A percentile compares a stretch with the other conserved stretches of the same genome.
phyloP scores from a whole-genome alignment of 371 early-diverging fungal species.

The Phascolomyces articulosus region DNA sequence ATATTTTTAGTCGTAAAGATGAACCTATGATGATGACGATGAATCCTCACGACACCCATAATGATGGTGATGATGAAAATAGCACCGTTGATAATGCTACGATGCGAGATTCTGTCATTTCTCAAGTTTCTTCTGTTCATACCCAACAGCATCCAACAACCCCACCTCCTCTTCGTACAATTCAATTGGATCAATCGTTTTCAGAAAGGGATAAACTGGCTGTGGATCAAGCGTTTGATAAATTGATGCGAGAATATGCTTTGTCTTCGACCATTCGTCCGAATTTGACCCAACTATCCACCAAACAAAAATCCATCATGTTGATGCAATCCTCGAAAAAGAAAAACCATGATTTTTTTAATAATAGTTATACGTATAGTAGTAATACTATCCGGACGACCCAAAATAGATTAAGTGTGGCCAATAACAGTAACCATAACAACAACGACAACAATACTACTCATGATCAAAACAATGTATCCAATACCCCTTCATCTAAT shows the following conservation, averaged over 20 bases:
- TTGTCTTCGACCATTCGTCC: constrained; percentile 41
- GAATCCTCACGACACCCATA: too few relatives aligned
- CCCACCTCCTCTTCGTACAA: constrained; percentile 36
- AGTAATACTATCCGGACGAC: constrained; percentile 25
- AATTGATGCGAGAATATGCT: constrained; percentile 47
- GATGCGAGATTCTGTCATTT: constrained; percentile 41
- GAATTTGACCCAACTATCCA: constrained; percentile 35
- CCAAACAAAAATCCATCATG: constrained; percentile 44
- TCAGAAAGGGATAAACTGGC: constrained; percentile 30
- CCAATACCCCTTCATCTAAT: too few relatives aligned
- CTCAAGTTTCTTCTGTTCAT: constrained; percentile 32
- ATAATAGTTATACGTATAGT: neutral
- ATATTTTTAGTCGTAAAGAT: neutral
- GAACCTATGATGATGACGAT: neutral
- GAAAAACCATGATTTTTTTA: neutral
- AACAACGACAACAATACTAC: constrained; percentile 15
- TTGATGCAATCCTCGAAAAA: constrained; percentile 38
- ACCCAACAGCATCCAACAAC: constrained; percentile 28
- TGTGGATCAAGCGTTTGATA: constrained; percentile 45
- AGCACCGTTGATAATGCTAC: constrained; percentile 3
- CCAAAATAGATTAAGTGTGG: constrained; percentile 22
- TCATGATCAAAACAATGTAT: too few relatives aligned
- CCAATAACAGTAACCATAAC: constrained; percentile 30
- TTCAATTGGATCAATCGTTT: constrained; percentile 32
- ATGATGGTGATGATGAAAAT: neutral